Percentiles rank a stretch among this genome's conserved stretches.
phyloP scores from a whole-genome alignment of 2,329 filamentous ascomycete genomes.

The Pseudocercospora fijiensis region DNA sequence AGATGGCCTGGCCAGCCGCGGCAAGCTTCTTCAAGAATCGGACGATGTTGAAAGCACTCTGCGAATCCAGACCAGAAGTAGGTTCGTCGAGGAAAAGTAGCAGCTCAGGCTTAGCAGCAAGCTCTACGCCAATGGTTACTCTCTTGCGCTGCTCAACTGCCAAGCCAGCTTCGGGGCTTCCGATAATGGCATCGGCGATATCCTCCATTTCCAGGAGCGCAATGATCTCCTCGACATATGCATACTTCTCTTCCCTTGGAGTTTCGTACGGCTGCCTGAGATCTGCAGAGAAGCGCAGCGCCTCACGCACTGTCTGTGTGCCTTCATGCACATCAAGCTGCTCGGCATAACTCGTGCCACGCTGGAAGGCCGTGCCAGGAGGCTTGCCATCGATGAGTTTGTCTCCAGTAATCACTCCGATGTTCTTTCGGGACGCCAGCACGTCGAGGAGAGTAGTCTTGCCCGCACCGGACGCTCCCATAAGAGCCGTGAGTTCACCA shows the following conservation, averaged over 20 bases:
- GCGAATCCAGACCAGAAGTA: conserved; percentile 70
- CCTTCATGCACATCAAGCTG: conserved; percentile 65
- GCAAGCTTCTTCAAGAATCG: conserved; percentile 75
- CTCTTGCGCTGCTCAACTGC: conserved; percentile 68
- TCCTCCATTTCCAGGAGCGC: conserved; percentile 65
- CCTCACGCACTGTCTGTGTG: conserved; percentile 63
- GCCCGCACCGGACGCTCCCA: conserved; percentile 65
- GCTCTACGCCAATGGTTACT: conserved; percentile 62
- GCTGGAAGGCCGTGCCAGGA: conserved; percentile 60
- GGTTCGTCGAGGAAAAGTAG: conserved; percentile 78
- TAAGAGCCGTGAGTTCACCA: conserved; percentile 51
- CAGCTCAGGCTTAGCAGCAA: conserved; percentile 66
- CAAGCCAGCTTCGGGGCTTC: conserved; percentile 59
- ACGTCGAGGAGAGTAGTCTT: conserved; percentile 85
- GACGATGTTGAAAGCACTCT: conserved; percentile 74
- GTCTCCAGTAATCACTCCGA: conserved; percentile 63
- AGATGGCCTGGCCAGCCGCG: conserved; percentile 78
- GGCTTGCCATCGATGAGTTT: conserved; percentile 59
- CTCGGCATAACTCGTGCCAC: conserved; percentile 64
- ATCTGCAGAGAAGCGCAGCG: conserved; percentile 64
- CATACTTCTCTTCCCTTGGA: conserved; percentile 60
- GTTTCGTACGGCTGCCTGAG: conserved; percentile 61
- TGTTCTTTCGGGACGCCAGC: conserved; percentile 63
- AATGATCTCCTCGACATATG: conserved; percentile 66
- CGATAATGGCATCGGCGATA: conserved; percentile 65